Base-by-base conservation (phyloP, 1,284 basidiomycete genomes). In the Apiotrichum sp. region DNA sequence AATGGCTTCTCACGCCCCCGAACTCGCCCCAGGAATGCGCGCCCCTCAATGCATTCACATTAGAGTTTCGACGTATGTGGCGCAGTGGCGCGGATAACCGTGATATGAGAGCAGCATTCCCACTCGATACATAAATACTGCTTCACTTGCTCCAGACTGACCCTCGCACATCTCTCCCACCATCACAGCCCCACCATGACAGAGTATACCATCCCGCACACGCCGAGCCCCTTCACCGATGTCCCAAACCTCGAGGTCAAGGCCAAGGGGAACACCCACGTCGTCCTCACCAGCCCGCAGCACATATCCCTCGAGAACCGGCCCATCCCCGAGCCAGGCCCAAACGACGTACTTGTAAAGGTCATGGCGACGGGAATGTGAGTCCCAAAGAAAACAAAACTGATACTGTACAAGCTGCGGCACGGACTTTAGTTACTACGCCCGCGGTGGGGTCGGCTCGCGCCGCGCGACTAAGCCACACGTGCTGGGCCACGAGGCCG, bases 401-500 rank as follows among this genome's bases (percentile, higher is more conserved):
- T 34, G 16, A 4, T 5, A 48, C 51, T 62, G 48, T 3, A 8
- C 0, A 38, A 56, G 58, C 41, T 62, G 60, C 51, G 56, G 60
- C 32, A 54, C 56, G 6, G 56, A 62, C 45, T 34, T 58, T 8
- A 54, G 42, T 49, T 67, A 66, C 61, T 70, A 65, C 58, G 43
- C 57, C 5, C 62, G 63, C 33, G 64, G 64, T 22, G 59, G 61
- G 2, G 75, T 74, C 55, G 73, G 73, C 2, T 64, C 71, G 43
- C 73, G 70, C 44, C 66, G 70, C 1, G 62, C 75, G 29, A 63
- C 62, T 16, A 61, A 65, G 42, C 66, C 66, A 7, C 67, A 73
- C 58, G 68, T 67, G 31, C 65, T 76, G 31, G 75, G 75, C 0
- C 75, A 77, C 66, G 75, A 77, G 59, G 64, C 67, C 0, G 64